Percentiles rank a stretch among this genome's conserved stretches.
Evolutionary conservation across 768 basidiomycete species (phyloP).

Genomic region (Lactifluus hygrophoroides): DNA sequence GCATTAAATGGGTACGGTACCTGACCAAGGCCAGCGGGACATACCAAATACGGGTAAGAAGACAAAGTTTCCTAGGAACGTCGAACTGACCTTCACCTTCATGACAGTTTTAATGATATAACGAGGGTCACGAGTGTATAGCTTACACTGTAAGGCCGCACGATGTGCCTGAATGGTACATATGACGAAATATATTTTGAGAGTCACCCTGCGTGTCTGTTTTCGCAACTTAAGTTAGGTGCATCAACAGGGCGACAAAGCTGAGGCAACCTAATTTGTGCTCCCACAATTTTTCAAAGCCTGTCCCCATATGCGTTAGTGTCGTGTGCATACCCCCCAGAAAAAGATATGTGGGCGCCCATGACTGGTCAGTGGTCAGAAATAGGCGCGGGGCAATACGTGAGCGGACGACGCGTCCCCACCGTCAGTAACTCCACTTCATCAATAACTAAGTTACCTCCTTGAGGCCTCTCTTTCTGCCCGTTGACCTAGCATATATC

Average conservation of each 20-base stretch:
- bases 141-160: not conserved
- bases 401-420: not conserved
- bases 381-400: not conserved
- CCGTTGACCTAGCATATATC: not conserved
- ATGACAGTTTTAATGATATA: constrained; percentile 13
- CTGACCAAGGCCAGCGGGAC: constrained; percentile 88
- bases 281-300: not conserved
- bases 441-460: not conserved
- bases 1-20: constrained; percentile 94
- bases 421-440: not conserved
- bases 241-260: not conserved
- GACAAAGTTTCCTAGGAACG: not conserved
- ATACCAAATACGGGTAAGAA: constrained; percentile 88
- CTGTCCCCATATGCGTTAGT: not conserved
- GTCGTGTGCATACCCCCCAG: not conserved
- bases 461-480: not conserved
- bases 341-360: constrained; percentile 4
- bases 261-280: not conserved
- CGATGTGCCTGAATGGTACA: not conserved
- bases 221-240: not conserved
- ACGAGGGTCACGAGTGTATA: not conserved
- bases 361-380: not conserved
- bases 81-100: not conserved
- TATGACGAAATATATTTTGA: not conserved
- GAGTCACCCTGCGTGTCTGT: not conserved